phyloP scores from a whole-genome alignment of 2,329 filamentous ascomycete species.

The Colletotrichum sp. region DNA sequence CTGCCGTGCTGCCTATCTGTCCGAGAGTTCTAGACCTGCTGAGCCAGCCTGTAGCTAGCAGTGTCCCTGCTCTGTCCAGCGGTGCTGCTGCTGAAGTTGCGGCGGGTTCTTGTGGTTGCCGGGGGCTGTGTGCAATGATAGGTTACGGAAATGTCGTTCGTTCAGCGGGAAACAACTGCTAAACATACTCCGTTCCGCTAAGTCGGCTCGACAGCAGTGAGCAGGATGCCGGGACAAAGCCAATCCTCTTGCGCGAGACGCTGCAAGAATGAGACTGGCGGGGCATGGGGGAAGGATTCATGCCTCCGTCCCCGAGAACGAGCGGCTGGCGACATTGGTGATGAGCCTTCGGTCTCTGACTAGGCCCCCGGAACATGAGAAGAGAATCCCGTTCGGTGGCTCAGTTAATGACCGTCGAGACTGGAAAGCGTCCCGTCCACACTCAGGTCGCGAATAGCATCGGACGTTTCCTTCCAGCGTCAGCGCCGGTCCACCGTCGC shows the following conservation, averaged over 20 bases:
- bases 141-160: neutral
- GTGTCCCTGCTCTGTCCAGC: neutral
- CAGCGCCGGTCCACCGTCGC: neutral
- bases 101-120: neutral
- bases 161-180: neutral
- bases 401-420: neutral
- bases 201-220: neutral
- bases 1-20: neutral
- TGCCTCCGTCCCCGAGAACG: neutral
- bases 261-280: neutral
- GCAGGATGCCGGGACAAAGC: neutral
- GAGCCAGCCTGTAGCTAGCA: neutral
- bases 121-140: neutral
- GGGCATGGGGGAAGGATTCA: neutral
- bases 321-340: neutral
- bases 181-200: neutral
- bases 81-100: neutral
- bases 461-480: neutral
- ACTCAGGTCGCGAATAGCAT: neutral
- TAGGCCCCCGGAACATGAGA: no score
- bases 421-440: neutral
- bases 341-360: neutral
- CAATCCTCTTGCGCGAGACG: conserved; percentile 3
- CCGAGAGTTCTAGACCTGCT: conserved; percentile 1
- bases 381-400: neutral